phyloP scores from a whole-genome alignment of 179 eudicot species.

The Carnegiea gigantea region DNA sequence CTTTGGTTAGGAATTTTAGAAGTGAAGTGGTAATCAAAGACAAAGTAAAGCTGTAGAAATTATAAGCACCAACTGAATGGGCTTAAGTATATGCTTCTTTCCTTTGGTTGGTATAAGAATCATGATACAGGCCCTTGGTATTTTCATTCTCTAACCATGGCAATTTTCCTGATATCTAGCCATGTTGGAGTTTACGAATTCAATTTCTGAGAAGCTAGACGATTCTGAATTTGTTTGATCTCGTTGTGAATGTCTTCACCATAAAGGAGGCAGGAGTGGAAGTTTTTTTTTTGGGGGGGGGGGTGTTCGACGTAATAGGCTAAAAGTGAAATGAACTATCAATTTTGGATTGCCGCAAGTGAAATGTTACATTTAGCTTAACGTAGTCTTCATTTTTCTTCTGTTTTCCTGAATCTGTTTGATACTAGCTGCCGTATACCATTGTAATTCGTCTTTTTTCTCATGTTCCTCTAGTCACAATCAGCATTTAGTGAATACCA shows the following conservation, averaged over 20 bases:
- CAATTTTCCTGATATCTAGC: no score
- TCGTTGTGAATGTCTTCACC: neutral
- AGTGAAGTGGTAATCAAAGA: no score
- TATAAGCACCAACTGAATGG: no score
- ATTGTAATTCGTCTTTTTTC: slow-evolving; percentile 12
- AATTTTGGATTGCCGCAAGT: neutral
- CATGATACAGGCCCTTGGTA: no score
- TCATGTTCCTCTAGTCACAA: slow-evolving; percentile 44
- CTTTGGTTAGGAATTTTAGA: no score
- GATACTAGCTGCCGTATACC: neutral
- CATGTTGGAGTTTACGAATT: neutral
- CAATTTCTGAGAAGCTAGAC: neutral
- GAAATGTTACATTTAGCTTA: neutral
- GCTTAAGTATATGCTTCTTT: no score
- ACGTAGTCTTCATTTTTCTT: neutral
- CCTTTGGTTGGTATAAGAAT: no score
- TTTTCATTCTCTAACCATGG: no score
- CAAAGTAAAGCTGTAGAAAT: no score
- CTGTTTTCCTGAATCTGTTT: neutral
- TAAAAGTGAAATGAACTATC: no score
- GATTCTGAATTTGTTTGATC: neutral
- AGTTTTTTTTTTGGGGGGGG: neutral
- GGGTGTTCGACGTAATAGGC: no score
- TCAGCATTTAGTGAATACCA: slow-evolving; percentile 54
- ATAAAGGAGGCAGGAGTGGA: neutral